Evolutionary conservation across 805 yeast species (phyloP), one percentile per base, ranked within the genome.

Genomic region (Ogataea philodendri): DNA sequence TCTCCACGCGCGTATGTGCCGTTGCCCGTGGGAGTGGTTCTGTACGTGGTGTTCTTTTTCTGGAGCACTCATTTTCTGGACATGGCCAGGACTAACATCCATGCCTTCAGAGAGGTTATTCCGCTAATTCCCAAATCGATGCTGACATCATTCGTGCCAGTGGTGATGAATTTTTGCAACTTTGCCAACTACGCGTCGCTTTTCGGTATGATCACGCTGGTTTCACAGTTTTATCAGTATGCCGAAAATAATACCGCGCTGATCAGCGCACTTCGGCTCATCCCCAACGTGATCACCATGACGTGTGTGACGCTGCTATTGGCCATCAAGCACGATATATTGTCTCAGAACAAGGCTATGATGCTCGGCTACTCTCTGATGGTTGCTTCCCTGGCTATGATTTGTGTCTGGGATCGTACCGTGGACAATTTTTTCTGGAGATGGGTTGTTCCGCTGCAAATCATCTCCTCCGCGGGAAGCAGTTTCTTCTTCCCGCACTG

Each of bases 1-100:
- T 36, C 55, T 1, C 66, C 74, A 1, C 48, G 54, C 11, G 62
- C 67, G 2, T 69, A 69, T 41, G 66, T 66, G 13, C 61, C 74
- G 0, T 33, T 70, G 1, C 47, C 63, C 2, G 33, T 71, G 32
- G 75, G 75, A 1, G 32, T 60, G 8, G n/a, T 65, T 1, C 29
- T 62, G 11, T 27, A 65, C 5, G 14, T 52, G 6, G 22, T 32
- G 5, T 56, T 51, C 26, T 45, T 59, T 18, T n/a, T 53, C 5
- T 63, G 54, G 51, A 74, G 69, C 47, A 40, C 45, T n/a, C 11
- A 8, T 15, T 14, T 35, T 10, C 36, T 44, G 11, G 16, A 30
- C 11, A 48, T 39, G 21, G 28, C 47, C 7, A 35, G 28, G 16
- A 16, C 24, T 7, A 48, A 30, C 21, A n/a, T 16, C 9, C 10